Percentiles rank a stretch among this genome's conserved stretches.
phyloP scores from a whole-genome alignment of 2,329 filamentous ascomycete species.

The Blastomyces parvus region DNA sequence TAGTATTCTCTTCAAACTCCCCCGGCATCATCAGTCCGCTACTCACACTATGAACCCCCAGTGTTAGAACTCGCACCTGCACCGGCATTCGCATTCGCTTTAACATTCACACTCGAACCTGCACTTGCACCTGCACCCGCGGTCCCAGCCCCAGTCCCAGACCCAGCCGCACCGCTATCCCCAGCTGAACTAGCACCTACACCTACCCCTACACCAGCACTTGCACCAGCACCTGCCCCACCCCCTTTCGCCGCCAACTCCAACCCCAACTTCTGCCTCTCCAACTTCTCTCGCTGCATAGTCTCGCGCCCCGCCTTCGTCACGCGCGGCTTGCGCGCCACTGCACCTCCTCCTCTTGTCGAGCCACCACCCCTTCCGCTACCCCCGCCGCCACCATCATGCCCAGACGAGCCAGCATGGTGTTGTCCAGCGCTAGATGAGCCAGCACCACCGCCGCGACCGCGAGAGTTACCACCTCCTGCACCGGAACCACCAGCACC shows the following conservation, averaged over 20 bases:
- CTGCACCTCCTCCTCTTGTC: conserved; percentile 3
- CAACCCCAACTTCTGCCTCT: conserved; percentile 14
- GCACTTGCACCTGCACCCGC: not conserved
- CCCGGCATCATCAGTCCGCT: not conserved
- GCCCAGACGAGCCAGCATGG: not conserved
- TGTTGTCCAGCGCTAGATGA: conserved; percentile 1
- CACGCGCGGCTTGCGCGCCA: conserved; percentile 14
- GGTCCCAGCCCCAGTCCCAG: not conserved
- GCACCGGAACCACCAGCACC: conserved; percentile 34
- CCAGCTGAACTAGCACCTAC: too few relatives aligned
- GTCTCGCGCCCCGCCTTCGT: conserved; percentile 15
- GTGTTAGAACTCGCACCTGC: not conserved
- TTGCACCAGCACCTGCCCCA: not conserved
- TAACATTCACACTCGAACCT: not conserved
- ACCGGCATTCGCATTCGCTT: not conserved
- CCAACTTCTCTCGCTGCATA: conserved; percentile 17
- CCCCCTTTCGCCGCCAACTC: conserved; percentile 12
- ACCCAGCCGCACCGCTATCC: not conserved
- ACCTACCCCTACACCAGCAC: too few relatives aligned
- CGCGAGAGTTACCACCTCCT: not conserved
- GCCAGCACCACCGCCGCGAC: conserved; percentile 1
- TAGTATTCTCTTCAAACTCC: not conserved
- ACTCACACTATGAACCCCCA: not conserved
- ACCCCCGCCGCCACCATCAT: conserved; percentile 5
- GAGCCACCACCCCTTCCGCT: conserved; percentile 4